Evolutionary conservation across 495 filamentous ascomycete species (phyloP).

Genomic region (Chaetomium fimeti): DNA sequence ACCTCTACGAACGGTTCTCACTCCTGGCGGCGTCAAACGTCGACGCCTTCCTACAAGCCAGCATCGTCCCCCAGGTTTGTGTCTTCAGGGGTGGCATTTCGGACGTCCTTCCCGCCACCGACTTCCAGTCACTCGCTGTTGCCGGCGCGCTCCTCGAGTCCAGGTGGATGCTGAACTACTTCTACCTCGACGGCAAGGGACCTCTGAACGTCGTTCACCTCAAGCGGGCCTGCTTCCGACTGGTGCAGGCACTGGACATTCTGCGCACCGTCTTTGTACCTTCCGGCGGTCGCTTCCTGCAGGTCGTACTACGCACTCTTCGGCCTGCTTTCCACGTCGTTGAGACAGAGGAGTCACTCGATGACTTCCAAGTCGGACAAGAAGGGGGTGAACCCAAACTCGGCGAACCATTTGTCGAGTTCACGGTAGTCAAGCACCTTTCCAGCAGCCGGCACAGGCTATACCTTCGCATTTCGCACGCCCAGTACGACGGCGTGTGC

Average conservation of each 20-base stretch:
- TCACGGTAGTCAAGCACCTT: conserved; percentile 51
- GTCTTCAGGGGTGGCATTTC: conserved; percentile 51
- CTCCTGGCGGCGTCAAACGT: conserved; percentile 47
- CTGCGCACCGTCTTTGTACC: conserved; percentile 63
- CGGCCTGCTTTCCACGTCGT: conserved; percentile 51
- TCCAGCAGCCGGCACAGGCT: conserved; percentile 51
- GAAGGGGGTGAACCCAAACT: conserved; percentile 45
- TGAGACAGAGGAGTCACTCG: conserved; percentile 50
- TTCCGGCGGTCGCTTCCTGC: conserved; percentile 53
- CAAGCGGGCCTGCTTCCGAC: conserved; percentile 39
- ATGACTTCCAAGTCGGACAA: conserved; percentile 35
- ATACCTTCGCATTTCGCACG: conserved; percentile 62
- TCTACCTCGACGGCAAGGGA: conserved; percentile 54
- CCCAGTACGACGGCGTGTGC: conserved; percentile 67
- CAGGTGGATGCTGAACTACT: conserved; percentile 50
- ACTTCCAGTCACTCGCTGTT: conserved; percentile 60
- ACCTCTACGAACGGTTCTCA: conserved; percentile 48
- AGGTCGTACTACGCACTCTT: conserved; percentile 59
- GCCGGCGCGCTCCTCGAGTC: conserved; percentile 56
- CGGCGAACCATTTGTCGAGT: conserved; percentile 57
- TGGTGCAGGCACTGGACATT: conserved; percentile 56
- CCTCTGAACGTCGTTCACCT: conserved; percentile 49
- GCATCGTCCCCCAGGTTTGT: conserved; percentile 56
- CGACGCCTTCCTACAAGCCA: conserved; percentile 51
- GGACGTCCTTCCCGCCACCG: conserved; percentile 59